Base-by-base conservation (phyloP, 2,329 filamentous ascomycete species). In the Falciphora oryzae region DNA sequence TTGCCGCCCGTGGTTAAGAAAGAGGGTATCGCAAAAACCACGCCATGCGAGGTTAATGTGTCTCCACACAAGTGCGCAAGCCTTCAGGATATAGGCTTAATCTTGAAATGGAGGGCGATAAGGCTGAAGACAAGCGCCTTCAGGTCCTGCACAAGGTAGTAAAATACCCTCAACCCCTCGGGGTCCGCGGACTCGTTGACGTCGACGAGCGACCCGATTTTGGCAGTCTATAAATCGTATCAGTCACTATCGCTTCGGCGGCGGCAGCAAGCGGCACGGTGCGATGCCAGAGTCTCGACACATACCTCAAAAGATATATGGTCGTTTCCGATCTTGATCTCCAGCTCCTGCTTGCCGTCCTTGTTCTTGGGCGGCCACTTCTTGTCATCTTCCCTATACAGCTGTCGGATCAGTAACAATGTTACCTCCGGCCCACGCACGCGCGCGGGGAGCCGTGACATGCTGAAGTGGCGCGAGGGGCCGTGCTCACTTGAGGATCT, bases 351-450 rank as follows among this genome's bases (percentile, higher is more conserved):
- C 68, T 94, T 87, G 50, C 95, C 95, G 72, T 99, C 95, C 80
- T 98, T 98, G 81, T 99, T 99, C 85, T 98, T 99, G 77, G 96
- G 92, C 0, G 95, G 95, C 95, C 95, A 99, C 76, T 97, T 97
- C 31, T 89, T 91, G 76, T 99, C 95, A 74, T 99, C 95, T 87
- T 99, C 95, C 81, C 92, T 96, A 70, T 67, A 53, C 25, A 25
- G 4, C 25, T 50, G 31, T 38, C 27, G 7, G 58, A 66, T 78
- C 65, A 77, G 73, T 65, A 57, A n/a, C 22, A 25, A 59, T 57
- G 53, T 27, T 22, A 31, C 22, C 44, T n/a, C 22, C n/a, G n/a
- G 22, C 22, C 14, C 4, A 7, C 38, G 22, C 18, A 14, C 32
- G 4, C 8, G 18, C n/a, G 44, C 44, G 14, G 8, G 4, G 44